Evolutionary conservation across 2,329 filamentous ascomycete species (phyloP).

Genomic region (Penicillium sclerotigenum): DNA sequence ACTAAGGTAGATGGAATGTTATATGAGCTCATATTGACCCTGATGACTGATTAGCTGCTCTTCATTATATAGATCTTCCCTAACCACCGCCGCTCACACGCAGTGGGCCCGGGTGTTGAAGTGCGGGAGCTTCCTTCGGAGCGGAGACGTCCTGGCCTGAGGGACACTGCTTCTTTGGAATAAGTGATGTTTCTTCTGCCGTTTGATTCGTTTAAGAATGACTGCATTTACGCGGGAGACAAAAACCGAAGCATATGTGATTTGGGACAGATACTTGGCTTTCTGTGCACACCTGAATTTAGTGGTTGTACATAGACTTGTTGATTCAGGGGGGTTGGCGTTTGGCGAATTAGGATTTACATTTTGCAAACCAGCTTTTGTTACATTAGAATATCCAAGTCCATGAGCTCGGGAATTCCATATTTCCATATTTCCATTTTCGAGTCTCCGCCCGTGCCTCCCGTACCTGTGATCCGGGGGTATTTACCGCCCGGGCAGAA

Average conservation of each 20-base stretch:
- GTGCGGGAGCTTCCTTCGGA: constrained; percentile 64
- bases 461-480: constrained; percentile 5
- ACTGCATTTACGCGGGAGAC: constrained; percentile 18
- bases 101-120: constrained; percentile 80
- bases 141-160: constrained; percentile 54
- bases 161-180: constrained; percentile 68
- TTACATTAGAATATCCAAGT: constrained; percentile 1
- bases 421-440: not conserved
- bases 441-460: constrained; percentile 1
- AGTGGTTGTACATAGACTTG: constrained; percentile 36
- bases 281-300: constrained; percentile 11
- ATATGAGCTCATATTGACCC: not conserved
- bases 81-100: constrained; percentile 58
- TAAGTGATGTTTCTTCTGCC: constrained; percentile 33
- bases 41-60: not conserved
- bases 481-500: constrained; percentile 37
- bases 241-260: constrained; percentile 22
- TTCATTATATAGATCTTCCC: constrained; percentile 52
- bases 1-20: constrained; percentile 68
- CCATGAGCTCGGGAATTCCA: not conserved
- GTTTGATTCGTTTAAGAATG: constrained; percentile 1
- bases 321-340: constrained; percentile 26
- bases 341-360: constrained; percentile 27
- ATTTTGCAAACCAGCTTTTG: constrained; percentile 11
- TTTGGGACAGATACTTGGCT: constrained; percentile 17